Evolutionary conservation across 2,329 filamentous ascomycete genomes (phyloP), one percentile per base, ranked within the genome.

Genomic region (Neonectria hederae): DNA sequence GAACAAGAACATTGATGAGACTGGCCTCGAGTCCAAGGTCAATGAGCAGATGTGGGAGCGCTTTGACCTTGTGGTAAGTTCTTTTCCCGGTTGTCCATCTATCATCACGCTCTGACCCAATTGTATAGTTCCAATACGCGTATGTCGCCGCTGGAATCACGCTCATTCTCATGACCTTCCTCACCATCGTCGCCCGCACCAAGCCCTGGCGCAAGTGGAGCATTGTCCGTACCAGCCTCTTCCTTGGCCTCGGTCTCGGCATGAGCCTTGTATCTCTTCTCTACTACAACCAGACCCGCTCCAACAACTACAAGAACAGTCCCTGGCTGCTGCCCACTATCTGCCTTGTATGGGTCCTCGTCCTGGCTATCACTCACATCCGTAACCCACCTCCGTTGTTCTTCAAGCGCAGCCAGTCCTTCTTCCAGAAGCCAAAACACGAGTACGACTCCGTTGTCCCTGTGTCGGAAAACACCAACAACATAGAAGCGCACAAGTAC

Each of bases 281-380:
- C 17, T 75, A 67, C 46, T 74, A 68, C 40, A 65, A 67, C 26
- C 22, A 28, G 3, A 59, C 68, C 6, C 19, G 53, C 10, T 48
- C 65, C 13, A n/a, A 24, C 1, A 54, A 56, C 4, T 80, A 72
- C 52, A 67, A 77, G 30, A 35, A 38, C 9, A 75, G 71, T 9
- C 59, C 73, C 9, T 79, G 76, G 78, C 72, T 78, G 17, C 55
- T 79, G 14, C 77, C 77, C 8, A 72, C 72, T 4, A 75, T 80
- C 30, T 75, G 72, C 9, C 60, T 79, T 26, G 69, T 83, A 32
- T 79, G 75, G 75, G 62, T 76, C 21, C 4, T 69, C 26, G 70
- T 78, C 35, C 70, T 79, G n/a, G 17, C 75, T 28, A 55, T 79
- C 32, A 79, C 78, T 2, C 78, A 79, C 22, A 59, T 78, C 42